Conservation (phyloP, 2,329 filamentous ascomycete genomes). For the Aciculosporium take region DNA sequence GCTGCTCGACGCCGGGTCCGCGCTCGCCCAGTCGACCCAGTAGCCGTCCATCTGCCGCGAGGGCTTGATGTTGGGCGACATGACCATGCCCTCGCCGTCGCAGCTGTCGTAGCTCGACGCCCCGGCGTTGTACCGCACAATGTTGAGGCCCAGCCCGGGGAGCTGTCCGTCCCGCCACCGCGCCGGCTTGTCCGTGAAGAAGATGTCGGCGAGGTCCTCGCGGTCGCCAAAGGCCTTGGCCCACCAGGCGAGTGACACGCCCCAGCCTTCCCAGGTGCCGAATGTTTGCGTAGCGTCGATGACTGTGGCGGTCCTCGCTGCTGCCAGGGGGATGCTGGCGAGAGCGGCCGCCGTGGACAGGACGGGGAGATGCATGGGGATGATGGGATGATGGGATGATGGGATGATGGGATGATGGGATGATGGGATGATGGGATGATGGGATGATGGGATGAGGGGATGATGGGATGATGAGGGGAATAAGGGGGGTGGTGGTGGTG, state of each 20-base stretch:
- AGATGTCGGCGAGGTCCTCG: slow-evolving; percentile 26
- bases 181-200: slow-evolving; percentile 23
- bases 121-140: slow-evolving; percentile 29
- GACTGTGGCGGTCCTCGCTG: background rate
- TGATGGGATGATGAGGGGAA: no score
- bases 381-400: background rate
- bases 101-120: slow-evolving; percentile 23
- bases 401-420: no score
- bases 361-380: background rate
- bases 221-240: slow-evolving; percentile 24
- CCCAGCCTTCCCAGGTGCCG: slow-evolving; percentile 30
- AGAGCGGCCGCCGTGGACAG: background rate
- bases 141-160: slow-evolving; percentile 27
- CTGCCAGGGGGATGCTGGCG: background rate
- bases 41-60: slow-evolving; percentile 26
- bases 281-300: slow-evolving; percentile 15
- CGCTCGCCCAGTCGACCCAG: slow-evolving; percentile 24
- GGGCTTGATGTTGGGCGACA: slow-evolving; percentile 22
- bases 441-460: no score
- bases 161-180: slow-evolving; percentile 16
- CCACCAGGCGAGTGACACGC: slow-evolving; percentile 30
- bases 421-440: no score
- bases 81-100: slow-evolving; percentile 19
- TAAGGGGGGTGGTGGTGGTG: no score
- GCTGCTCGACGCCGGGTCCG: slow-evolving; percentile 19